Percentiles rank a stretch among this genome's conserved stretches.
These are phyloP conservation scores for Apiospora sp. DNA, from an alignment of 2,329 filamentous ascomycete species.

Conservation along the genomic window DNA sequence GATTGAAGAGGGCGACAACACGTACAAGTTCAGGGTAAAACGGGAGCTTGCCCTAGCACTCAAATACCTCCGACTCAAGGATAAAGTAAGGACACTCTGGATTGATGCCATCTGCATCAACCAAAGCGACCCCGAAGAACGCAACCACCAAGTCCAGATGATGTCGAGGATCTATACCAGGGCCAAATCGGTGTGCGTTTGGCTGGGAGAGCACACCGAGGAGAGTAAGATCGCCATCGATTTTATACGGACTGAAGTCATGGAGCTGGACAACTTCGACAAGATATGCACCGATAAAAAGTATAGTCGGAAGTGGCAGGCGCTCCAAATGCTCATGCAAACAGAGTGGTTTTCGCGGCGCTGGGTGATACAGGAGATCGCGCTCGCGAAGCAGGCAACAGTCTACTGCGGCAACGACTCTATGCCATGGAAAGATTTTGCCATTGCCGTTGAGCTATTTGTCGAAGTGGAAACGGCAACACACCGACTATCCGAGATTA, in stretches of 20 bases:
- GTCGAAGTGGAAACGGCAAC: slow-evolving; percentile 4
- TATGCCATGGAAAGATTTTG: background rate
- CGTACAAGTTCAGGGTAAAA: background rate
- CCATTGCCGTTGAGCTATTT: slow-evolving; percentile 2
- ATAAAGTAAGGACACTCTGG: background rate
- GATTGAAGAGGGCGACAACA: background rate
- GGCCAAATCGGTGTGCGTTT: background rate
- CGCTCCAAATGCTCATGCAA: slow-evolving; percentile 5
- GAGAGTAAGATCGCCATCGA: background rate
- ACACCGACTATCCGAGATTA: background rate
- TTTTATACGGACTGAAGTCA: background rate
- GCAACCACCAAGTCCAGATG: slow-evolving; percentile 14
- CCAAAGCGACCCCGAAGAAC: background rate
- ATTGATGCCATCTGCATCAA: slow-evolving; percentile 23
- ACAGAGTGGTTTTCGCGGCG: background rate
- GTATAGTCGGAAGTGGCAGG: background rate
- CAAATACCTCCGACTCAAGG: background rate
- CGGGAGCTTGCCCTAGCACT: background rate
- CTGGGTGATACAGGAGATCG: slow-evolving; percentile 12
- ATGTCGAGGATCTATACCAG: slow-evolving; percentile 15
- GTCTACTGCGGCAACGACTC: slow-evolving; percentile 6
- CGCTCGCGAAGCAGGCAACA: background rate
- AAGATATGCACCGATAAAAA: background rate
- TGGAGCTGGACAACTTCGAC: background rate
- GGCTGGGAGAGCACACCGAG: slow-evolving; percentile 2